Percentiles rank a stretch among this genome's conserved stretches.
Conservation (phyloP, 805 yeast genomes). For the Candida boidinii region DNA sequence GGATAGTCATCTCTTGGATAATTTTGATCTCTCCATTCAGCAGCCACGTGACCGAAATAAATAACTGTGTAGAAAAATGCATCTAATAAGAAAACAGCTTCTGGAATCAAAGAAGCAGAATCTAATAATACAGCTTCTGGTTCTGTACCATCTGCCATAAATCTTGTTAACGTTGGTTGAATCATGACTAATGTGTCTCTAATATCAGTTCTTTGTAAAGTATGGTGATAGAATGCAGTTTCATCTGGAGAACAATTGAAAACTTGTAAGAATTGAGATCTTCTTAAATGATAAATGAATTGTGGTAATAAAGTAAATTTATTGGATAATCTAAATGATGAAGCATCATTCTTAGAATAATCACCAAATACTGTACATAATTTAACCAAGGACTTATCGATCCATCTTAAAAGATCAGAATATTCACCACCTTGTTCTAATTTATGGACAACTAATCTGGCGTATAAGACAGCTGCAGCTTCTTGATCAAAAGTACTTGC, state of each 20-base stretch:
- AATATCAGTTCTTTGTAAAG: conserved; percentile 83
- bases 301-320: conserved; percentile 89
- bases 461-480: conserved; percentile 92
- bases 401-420: conserved; percentile 90
- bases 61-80: conserved; percentile 95
- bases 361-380: conserved; percentile 92
- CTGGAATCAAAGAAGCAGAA: conserved; percentile 85
- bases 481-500: conserved; percentile 87
- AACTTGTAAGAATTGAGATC: conserved; percentile 92
- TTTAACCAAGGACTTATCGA: conserved; percentile 83
- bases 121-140: conserved; percentile 91
- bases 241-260: conserved; percentile 99
- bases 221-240: conserved; percentile 93
- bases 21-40: conserved; percentile 93
- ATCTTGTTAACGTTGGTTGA: conserved; percentile 91
- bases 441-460: conserved; percentile 84
- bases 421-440: conserved; percentile 66
- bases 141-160: conserved; percentile 66
- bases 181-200: conserved; percentile 93
- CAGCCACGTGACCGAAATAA: conserved; percentile 90
- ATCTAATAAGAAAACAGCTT: conserved; percentile 78
- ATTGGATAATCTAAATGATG: conserved; percentile 73
- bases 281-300: conserved; percentile 88
- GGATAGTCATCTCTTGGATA: conserved; percentile 90
- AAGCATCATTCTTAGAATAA: conserved; percentile 78